Conservation (phyloP, 805 yeast genomes). For the Soucietia sequanensis region DNA sequence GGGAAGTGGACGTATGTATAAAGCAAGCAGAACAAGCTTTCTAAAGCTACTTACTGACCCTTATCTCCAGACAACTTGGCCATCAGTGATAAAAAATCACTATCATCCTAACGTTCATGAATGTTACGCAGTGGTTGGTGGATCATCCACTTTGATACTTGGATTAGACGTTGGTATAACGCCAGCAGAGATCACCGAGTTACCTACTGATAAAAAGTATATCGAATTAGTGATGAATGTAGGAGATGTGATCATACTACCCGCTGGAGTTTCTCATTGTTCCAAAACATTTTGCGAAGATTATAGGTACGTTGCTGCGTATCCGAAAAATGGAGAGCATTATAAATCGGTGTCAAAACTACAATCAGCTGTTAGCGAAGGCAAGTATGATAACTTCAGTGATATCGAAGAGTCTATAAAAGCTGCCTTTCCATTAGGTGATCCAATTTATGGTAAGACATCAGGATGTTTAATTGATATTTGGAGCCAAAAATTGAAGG, state of each 20-base stretch:
- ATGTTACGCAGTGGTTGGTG: constrained; percentile 5
- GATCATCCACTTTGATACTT: constrained; percentile 6
- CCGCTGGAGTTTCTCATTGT: constrained; percentile 10
- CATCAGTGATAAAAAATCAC: constrained; percentile 1
- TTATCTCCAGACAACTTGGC: constrained; percentile 1
- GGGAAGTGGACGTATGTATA: too few species aligned
- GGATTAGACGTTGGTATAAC: constrained; percentile 5
- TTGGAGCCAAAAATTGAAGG: constrained; percentile 1
- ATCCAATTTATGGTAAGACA: constrained; percentile 2
- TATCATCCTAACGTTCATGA: constrained; percentile 12
- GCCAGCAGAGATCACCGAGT: not conserved
- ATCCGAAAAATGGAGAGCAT: constrained; percentile 4
- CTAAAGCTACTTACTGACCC: not conserved
- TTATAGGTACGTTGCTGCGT: constrained; percentile 6
- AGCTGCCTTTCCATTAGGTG: constrained; percentile 1
- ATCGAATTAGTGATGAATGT: constrained; percentile 1
- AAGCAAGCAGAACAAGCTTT: constrained; percentile 3
- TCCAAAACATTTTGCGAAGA: constrained; percentile 3
- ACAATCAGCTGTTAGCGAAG: not conserved
- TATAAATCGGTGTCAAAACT: constrained; percentile 2
- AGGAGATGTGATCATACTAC: constrained; percentile 8
- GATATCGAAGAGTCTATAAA: not conserved
- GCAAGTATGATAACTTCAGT: not conserved
- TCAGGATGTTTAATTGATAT: constrained; percentile 1
- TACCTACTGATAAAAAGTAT: not conserved